These are phyloP conservation scores for Pleurotus pulmonarius DNA, from an alignment of 768 basidiomycete species.

Conservation along the genomic window DNA sequence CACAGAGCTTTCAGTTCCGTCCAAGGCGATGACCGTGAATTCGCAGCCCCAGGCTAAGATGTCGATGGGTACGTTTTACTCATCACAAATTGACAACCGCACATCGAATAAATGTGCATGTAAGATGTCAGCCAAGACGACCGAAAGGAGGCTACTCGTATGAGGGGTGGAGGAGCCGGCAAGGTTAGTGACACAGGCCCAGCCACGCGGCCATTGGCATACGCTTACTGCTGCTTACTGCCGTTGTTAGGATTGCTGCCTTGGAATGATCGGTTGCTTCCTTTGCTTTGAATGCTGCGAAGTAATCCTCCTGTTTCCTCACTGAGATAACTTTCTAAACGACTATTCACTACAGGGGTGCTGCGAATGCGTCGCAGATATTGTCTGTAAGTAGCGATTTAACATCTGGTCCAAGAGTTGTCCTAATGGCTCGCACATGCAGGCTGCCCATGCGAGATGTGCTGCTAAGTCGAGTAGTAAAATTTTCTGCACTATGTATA, in stretches of 20 bases:
- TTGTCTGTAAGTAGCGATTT: constrained; percentile 50
- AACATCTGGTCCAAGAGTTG: neutral
- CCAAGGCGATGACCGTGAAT: constrained; percentile 24
- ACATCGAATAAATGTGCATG: constrained; percentile 18
- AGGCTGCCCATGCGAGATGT: constrained; percentile 84
- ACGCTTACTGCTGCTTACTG: neutral
- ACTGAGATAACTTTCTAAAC: too few relatives aligned
- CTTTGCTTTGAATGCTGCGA: constrained; percentile 77
- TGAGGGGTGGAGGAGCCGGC: constrained; percentile 70
- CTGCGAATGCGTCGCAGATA: constrained; percentile 69
- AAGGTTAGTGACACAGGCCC: constrained; percentile 38
- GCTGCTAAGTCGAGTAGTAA: constrained; percentile 39
- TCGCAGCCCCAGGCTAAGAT: constrained; percentile 58
- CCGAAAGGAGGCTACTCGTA: constrained; percentile 47
- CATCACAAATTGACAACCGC: constrained; percentile 17
- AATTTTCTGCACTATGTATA: neutral
- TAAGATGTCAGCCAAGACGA: constrained; percentile 18
- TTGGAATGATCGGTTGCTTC: constrained; percentile 62
- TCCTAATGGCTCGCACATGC: neutral
- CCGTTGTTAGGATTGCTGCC: constrained; percentile 56
- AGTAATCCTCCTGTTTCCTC: constrained; percentile 27
- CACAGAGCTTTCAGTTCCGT: constrained; percentile 11
- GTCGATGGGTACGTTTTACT: constrained; percentile 55
- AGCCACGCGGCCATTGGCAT: constrained; percentile 4
- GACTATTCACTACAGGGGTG: constrained; percentile 40